Evolutionary conservation across 495 filamentous ascomycete genomes (phyloP), one percentile per base, ranked within the genome.

Genomic region (Lasiosphaeria hispida): DNA sequence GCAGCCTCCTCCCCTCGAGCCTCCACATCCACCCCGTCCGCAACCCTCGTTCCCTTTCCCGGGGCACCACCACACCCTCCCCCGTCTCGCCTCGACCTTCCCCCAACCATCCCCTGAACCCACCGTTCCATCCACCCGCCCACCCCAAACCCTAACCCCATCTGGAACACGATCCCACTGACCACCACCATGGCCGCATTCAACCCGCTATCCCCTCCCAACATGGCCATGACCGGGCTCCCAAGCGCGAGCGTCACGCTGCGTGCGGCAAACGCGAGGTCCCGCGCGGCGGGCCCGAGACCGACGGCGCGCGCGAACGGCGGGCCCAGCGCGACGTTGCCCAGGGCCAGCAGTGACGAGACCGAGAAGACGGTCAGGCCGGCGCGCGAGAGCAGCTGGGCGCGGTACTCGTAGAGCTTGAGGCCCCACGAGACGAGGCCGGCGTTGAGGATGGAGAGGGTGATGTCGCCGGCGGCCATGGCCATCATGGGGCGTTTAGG

Each of bases 391-490:
- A 72, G 62, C 0, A 80, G 59, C 33, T 74, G 73, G 1, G 51
- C 36, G 10, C 76, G 71, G 65, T 76, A 76, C 55, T 76, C 71
- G 63, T 73, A 79, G 42, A 80, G 74, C 60, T 80, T 80, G 47
- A 79, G 67, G 0, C 77, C 77, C 71, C 77, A 70, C 3, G 70
- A 68, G 0, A 74, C 70, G 15, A 80, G 73, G 10, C 77, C 76
- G 4, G 75, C 68, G 51, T 78, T 76, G 14, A 80, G 68, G 15
- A 80, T 57, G 0, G 73, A 64, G 4, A 69, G 62, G 0, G 75
- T 72, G 10, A 79, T 44, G 53, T 79, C 76, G 10, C 77, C 77
- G 1, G 77, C 72, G 7, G 73, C 71, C 10, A 78, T 68, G 40
- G 64, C 15, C 7, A 23, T 7, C 2, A 30, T 5, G 23, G 23